Evolutionary conservation across 345 rosid species (phyloP).

Genomic region (Firmiana major): DNA sequence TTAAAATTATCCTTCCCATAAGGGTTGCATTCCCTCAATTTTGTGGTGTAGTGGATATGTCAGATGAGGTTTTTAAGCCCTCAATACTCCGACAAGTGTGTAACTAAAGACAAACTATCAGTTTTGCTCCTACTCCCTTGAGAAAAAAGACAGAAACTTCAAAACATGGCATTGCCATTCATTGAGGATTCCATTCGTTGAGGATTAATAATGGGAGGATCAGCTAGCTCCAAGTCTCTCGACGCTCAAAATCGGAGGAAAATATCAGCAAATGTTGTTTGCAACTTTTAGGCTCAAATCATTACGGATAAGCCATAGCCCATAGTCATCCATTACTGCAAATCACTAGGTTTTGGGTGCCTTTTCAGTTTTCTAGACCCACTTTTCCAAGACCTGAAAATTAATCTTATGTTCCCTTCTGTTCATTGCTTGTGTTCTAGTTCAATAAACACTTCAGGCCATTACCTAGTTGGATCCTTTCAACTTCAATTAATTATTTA

Average conservation of each 20-base stretch:
- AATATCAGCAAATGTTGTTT: neutral
- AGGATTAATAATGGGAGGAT: neutral
- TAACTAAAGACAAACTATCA: neutral
- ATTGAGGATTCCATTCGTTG: neutral
- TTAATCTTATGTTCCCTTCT: neutral
- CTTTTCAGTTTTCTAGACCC: neutral
- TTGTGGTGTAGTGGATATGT: neutral
- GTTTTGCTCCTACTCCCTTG: neutral
- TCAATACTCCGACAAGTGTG: neutral
- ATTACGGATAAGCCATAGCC: neutral
- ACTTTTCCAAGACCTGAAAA: neutral
- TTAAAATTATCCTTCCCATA: neutral
- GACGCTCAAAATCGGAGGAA: neutral
- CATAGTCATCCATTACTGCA: neutral
- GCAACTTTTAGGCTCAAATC: neutral
- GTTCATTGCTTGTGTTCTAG: neutral
- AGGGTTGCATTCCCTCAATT: neutral
- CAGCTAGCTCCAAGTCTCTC: neutral
- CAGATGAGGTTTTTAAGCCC: neutral
- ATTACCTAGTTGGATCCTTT: neutral
- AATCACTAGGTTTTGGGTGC: neutral
- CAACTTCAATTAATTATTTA: neutral
- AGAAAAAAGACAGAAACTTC: neutral
- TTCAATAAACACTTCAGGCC: neutral
- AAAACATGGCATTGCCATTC: neutral